Base-by-base conservation (phyloP, 2,329 filamentous ascomycete species). In the Ascochyta rabiei region DNA sequence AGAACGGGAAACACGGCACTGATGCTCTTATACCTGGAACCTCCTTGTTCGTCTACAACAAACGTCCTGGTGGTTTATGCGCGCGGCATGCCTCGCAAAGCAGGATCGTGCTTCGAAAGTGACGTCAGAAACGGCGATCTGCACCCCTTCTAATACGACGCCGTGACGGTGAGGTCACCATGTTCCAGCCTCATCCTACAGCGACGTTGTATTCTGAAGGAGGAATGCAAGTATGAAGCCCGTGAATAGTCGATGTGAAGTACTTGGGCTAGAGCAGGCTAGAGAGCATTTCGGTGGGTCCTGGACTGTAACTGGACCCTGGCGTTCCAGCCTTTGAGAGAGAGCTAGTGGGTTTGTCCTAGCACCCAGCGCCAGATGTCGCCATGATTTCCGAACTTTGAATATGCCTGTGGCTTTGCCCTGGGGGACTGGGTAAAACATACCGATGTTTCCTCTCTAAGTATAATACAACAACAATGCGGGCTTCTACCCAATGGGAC, bases 271-370 rank as follows among this genome's bases (percentile, higher is more conserved):
- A 55, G 13, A 9, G 46, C 45, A 10, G 16, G 35, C 46, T 49
- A 46, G 35, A 33, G 34, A 35, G 24, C 37, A 28, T 48, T 56
- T 51, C 52, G 51, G 61, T 64, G 64, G 61, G 54, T 61, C 57
- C 52, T 45, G 2, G 35, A 44, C 33, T 30, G 43, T 42, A 23
- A 33, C 38, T 48, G 57, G 49, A 58, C 56, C 55, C 52, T 56
- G 58, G 48, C 35, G 49, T 53, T 39, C 43, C 54, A 54, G 34
- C 43, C 39, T 48, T 47, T 50, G 38, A 47, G 42, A 42, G 18
- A 39, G 47, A 37, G 48, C 64, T 67, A 69, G 58, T 56, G 59
- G 63, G 64, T 59, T 66, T 64, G 57, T 33, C 13, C 9, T 18
- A 18, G 15, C 30, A 33, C 12, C 15, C 15, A 10, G 12, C 30